Evolutionary conservation across 768 basidiomycete genomes (phyloP).

Genomic region (Termitomyces eurrhizus): DNA sequence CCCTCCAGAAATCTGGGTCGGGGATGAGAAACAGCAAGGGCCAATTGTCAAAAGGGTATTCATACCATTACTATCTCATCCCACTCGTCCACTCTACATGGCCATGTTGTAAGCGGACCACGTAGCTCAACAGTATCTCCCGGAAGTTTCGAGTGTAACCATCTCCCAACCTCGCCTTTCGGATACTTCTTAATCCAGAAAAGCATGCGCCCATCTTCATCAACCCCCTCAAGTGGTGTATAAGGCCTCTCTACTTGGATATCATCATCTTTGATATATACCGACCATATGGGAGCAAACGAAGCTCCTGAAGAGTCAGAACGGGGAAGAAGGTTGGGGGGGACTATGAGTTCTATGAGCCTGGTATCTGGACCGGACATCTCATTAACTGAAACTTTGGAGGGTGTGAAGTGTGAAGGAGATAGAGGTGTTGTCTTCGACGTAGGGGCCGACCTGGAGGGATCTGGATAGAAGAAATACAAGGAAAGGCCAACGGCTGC

Average conservation of each 20-base stretch:
- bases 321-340: slow-evolving; percentile 35
- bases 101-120: slow-evolving; percentile 72
- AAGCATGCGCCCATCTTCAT: slow-evolving; percentile 58
- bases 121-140: slow-evolving; percentile 74
- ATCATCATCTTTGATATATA: slow-evolving; percentile 83
- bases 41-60: neutral
- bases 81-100: slow-evolving; percentile 51
- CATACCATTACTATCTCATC: slow-evolving; percentile 79
- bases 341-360: slow-evolving; percentile 58
- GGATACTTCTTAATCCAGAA: slow-evolving; percentile 84
- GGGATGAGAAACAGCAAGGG: neutral
- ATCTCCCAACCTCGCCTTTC: slow-evolving; percentile 76
- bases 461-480: slow-evolving; percentile 52
- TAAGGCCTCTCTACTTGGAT: slow-evolving; percentile 87
- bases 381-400: slow-evolving; percentile 52
- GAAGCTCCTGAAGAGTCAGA: slow-evolving; percentile 9
- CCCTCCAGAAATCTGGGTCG: slow-evolving; percentile 73
- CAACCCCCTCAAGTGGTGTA: slow-evolving; percentile 74
- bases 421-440: slow-evolving; percentile 33
- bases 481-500: slow-evolving; percentile 35
- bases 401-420: slow-evolving; percentile 55
- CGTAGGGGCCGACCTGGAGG: slow-evolving; percentile 42
- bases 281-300: slow-evolving; percentile 59
- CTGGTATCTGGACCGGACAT: slow-evolving; percentile 55
- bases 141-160: slow-evolving; percentile 67